Percentiles rank a stretch among this genome's conserved stretches.
phyloP scores from a whole-genome alignment of 371 early-diverging fungal species.

The Saksenaea vasiformis region DNA sequence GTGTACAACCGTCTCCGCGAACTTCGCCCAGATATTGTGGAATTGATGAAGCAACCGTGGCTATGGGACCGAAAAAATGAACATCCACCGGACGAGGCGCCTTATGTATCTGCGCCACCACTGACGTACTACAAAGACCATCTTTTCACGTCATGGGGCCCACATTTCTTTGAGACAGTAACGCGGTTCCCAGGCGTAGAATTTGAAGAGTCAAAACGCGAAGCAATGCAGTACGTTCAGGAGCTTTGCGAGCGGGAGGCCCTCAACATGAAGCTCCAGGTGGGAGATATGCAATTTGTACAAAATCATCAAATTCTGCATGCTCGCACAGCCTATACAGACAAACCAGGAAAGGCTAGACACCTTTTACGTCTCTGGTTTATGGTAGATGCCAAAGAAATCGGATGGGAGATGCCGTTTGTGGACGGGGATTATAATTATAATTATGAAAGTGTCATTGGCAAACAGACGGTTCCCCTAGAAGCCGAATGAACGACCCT shows the following conservation, averaged over 20 bases:
- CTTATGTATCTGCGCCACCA: conserved; percentile 36
- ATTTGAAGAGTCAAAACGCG: conserved; percentile 29
- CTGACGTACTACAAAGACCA: conserved; percentile 30
- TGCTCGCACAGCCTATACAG: conserved; percentile 42
- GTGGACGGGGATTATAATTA: conserved; percentile 33
- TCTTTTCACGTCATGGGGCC: conserved; percentile 47
- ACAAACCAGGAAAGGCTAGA: conserved; percentile 31
- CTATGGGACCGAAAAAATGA: conserved; percentile 49
- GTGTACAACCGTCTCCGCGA: conserved; percentile 41
- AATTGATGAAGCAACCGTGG: conserved; percentile 45
- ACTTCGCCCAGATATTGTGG: conserved; percentile 43
- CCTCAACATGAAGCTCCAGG: conserved; percentile 41
- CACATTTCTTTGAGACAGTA: conserved; percentile 49
- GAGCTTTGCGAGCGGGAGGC: conserved; percentile 40
- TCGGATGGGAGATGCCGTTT: conserved; percentile 44
- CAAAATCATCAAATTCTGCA: conserved; percentile 49
- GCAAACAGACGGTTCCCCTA: conserved; percentile 30
- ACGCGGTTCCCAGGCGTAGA: conserved; percentile 35
- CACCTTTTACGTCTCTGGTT: conserved; percentile 48
- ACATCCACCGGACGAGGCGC: conserved; percentile 31
- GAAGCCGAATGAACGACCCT: conserved; percentile 40
- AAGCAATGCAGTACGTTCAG: conserved; percentile 46
- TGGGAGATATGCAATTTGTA: conserved; percentile 48
- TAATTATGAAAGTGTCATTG: conserved; percentile 14
- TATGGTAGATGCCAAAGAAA: conserved; percentile 29